Evolutionary conservation across 495 filamentous ascomycete genomes (phyloP).

Genomic region (Clohesyomyces aquaticus): DNA sequence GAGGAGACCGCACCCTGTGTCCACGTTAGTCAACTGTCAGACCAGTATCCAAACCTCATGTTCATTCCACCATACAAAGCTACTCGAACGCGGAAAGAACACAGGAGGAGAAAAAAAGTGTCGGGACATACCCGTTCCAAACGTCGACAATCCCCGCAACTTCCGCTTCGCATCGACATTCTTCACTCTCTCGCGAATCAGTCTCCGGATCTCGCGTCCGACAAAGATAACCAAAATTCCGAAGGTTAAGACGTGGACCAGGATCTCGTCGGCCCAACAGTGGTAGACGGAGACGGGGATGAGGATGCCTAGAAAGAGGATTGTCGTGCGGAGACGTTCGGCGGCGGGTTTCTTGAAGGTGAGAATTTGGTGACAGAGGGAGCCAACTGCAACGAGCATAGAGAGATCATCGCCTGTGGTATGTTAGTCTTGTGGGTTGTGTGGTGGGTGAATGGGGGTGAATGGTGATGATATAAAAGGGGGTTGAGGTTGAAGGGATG

Average conservation of each 20-base stretch:
- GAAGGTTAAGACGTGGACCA: slow-evolving; percentile 49
- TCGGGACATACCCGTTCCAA: slow-evolving; percentile 35
- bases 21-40: too few relatives aligned
- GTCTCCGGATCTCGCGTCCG: slow-evolving; percentile 45
- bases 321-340: slow-evolving; percentile 28
- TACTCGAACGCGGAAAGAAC: too few relatives aligned
- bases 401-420: slow-evolving; percentile 53
- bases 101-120: not conserved
- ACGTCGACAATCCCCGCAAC: slow-evolving; percentile 24
- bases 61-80: too few relatives aligned
- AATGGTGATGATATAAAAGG: not conserved
- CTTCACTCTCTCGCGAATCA: slow-evolving; percentile 31
- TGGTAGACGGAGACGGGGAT: slow-evolving; percentile 51
- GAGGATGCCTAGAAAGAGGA: slow-evolving; percentile 43
- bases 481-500: not conserved
- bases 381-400: slow-evolving; percentile 60
- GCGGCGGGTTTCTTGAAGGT: slow-evolving; percentile 48
- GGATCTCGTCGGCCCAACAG: slow-evolving; percentile 51
- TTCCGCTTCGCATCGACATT: slow-evolving; percentile 14
- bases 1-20: slow-evolving; percentile 22
- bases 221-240: slow-evolving; percentile 43
- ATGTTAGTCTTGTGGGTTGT: not conserved
- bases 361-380: slow-evolving; percentile 57
- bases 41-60: too few relatives aligned
- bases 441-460: not conserved